Evolutionary conservation across 225 moss, liverwort and hornwort species (phyloP).

Genomic region (Ulota crispa): DNA sequence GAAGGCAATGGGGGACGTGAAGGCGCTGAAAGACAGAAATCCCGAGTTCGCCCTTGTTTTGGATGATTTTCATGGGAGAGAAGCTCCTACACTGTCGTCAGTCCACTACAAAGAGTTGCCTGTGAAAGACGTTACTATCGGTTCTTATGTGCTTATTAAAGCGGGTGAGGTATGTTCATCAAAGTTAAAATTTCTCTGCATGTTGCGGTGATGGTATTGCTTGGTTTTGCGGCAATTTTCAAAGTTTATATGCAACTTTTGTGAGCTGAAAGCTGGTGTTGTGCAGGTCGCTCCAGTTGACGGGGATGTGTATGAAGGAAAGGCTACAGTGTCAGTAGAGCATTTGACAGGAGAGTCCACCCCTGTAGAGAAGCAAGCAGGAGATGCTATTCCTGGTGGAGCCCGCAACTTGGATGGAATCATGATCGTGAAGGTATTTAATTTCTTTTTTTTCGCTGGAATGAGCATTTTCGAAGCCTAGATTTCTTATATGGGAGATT

Average conservation of each 20-base stretch:
- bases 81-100: conserved; percentile 63
- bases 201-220: conserved; percentile 8
- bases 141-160: conserved; percentile 88
- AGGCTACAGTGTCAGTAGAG: conserved; percentile 89
- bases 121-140: conserved; percentile 65
- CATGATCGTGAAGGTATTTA: conserved; percentile 82
- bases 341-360: conserved; percentile 94
- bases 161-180: conserved; percentile 85
- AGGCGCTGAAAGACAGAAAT: conserved; percentile 87
- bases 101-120: conserved; percentile 66
- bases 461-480: not conserved
- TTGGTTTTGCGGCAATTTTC: not conserved
- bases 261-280: conserved; percentile 15
- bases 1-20: conserved; percentile 91
- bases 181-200: not conserved
- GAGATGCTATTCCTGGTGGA: conserved; percentile 85
- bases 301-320: conserved; percentile 84
- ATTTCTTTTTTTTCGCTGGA: not conserved
- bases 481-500: not conserved
- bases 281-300: conserved; percentile 93
- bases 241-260: not conserved
- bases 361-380: conserved; percentile 79
- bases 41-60: conserved; percentile 93
- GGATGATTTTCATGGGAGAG: conserved; percentile 73
- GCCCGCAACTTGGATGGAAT: conserved; percentile 95